Base-by-base conservation (phyloP, 225 moss, liverwort and hornwort species). In the Physcomitrellopsis africana region DNA sequence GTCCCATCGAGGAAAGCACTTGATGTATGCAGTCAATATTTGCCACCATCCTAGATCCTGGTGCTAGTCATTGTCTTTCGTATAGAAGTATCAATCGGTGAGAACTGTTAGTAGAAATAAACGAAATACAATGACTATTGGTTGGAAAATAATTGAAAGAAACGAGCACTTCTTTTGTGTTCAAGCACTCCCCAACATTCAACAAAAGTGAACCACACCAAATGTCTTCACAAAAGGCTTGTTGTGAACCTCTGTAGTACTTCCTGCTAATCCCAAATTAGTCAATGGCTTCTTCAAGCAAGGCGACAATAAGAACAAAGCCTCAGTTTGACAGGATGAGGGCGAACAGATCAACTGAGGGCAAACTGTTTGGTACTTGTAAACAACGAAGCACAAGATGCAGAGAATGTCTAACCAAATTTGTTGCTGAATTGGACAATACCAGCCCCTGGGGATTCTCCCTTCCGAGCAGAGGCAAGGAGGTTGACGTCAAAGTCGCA, bases 401-500 rank as follows among this genome's bases (percentile, higher is more conserved):
- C 11, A 20, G 55, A 58, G 58, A 60, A 74, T 58, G 26, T 44
- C 59, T 77, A 53, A 93, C 93, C 93, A 85, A 79, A 83, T 74
- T 67, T 79, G 77, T 86, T 73, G 24, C 68, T 83, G 42, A 93
- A 89, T 63, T 76, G 83, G 41, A 89, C 79, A 43, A 89, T 89
- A 70, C 91, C 89, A 63, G 84, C 83, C 11, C 86, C 89, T 24
- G 91, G 73, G 68, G 89, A 87, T 83, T 86, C 86, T 22, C 89
- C 91, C 67, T 88, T 91, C 10, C 89, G 85, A 53, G 76, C 77
- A 53, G 81, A 73, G 65, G 91, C 87, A 61, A 93, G 89, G 29
- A 91, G 81, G 62, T 91, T 93, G 61, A 93, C 89, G 72, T 93
- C 87, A 73, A 89, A 81, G 45, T 89, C 84, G 55, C 81, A 81